A percentile compares a stretch with the other conserved stretches of the same genome.
Conservation (phyloP, 2,329 filamentous ascomycete species). For the Colletotrichum incanum region DNA sequence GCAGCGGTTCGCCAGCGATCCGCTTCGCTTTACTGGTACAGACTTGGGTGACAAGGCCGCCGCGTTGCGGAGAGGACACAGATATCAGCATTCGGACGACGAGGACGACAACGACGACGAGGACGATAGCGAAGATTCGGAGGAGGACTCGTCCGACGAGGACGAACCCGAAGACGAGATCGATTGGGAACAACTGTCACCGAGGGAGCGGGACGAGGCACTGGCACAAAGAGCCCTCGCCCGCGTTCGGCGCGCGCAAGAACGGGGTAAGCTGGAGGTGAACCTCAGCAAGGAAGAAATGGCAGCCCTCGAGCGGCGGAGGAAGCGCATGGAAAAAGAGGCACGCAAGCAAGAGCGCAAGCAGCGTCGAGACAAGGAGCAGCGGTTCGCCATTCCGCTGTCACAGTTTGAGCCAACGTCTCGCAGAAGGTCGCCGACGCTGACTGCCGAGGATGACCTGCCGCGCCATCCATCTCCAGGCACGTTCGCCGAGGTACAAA, state of each 20-base stretch:
- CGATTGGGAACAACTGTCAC: slow-evolving; percentile 67
- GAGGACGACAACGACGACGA: slow-evolving; percentile 57
- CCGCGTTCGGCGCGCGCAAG: slow-evolving; percentile 84
- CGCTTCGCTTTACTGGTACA: slow-evolving; percentile 73
- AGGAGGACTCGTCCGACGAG: slow-evolving; percentile 50
- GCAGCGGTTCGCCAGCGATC: slow-evolving; percentile 71
- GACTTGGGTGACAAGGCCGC: slow-evolving; percentile 65
- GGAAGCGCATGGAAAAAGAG: slow-evolving; percentile 71
- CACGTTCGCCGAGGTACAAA: slow-evolving; percentile 54
- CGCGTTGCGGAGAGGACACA: slow-evolving; percentile 57
- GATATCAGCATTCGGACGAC: slow-evolving; percentile 55
- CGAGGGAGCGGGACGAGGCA: slow-evolving; percentile 79
- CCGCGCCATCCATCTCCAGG: slow-evolving; percentile 58
- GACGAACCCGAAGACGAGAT: slow-evolving; percentile 63
- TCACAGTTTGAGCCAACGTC: slow-evolving; percentile 64
- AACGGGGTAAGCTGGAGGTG: slow-evolving; percentile 83
- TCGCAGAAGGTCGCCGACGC: slow-evolving; percentile 53
- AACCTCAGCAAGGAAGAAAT: slow-evolving; percentile 86
- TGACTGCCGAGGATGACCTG: slow-evolving; percentile 53
- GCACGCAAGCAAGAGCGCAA: slow-evolving; percentile 57
- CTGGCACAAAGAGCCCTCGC: slow-evolving; percentile 84
- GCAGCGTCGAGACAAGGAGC: slow-evolving; percentile 59
- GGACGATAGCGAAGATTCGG: slow-evolving; percentile 59
- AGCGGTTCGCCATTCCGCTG: slow-evolving; percentile 68
- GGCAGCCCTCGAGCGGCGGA: slow-evolving; percentile 81